Base-by-base conservation (phyloP, 2,329 filamentous ascomycete genomes). In the Botrytis deweyae region DNA sequence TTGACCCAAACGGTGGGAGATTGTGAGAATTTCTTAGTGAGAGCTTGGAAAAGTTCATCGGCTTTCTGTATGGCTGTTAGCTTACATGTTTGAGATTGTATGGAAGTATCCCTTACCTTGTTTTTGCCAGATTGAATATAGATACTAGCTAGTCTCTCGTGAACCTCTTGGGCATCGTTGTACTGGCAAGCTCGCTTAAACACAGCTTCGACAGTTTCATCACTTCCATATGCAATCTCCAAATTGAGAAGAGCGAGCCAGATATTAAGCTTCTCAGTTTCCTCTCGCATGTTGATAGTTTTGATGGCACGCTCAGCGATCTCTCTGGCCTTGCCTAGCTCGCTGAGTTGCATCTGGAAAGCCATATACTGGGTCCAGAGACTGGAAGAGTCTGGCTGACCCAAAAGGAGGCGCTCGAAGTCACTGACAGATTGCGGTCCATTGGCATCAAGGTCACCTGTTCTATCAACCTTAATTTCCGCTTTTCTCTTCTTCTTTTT, bases 291-390 rank as follows among this genome's bases (percentile, higher is more conserved):
- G 82, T 93, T 93, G 84, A 99, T 98, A 25, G 92, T 97, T 81
- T 92, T 91, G 76, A 98, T 88, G 29, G 96, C 96, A 75, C 96
- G 92, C 83, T 98, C 93, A 2, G 94, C 95, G 74, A 98, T 92
- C 77, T 95, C 92, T 67, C 95, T 90, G 20, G 96, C 95, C 83
- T 94, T 96, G 75, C 91, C 90, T 33, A 97, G 87, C 83, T 99
- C 96, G 81, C 93, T 93, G 70, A 97, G 89, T 81, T 97, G 92
- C 82, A 98, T 91, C 83, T 98, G 94, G 88, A 97, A 97, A n/a
- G 95, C 94, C 94, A 99, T 98, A 84, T 99, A 99, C 77, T 93
- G 89, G 72, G 98, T 93, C 96, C 96, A 99, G 42, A 98, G 88
- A 75, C 92, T 87, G 0, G 95, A 97, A n/a, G 93, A 95, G 84